A percentile compares a stretch with the other conserved stretches of the same genome.
Conservation (phyloP, 352 stramenopile genomes). For the Phytophthora capsici region DNA sequence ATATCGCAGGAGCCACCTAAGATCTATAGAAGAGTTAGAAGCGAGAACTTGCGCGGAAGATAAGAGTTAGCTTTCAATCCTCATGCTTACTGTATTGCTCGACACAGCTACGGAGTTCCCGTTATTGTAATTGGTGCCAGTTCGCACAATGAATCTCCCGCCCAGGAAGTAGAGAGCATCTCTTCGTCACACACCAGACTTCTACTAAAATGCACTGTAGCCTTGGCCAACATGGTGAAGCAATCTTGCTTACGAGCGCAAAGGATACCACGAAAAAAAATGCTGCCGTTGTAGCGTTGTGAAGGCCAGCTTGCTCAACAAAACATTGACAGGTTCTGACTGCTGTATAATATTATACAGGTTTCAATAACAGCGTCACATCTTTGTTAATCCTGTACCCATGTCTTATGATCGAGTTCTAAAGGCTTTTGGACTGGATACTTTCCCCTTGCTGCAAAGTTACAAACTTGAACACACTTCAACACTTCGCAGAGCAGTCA, state of each 20-base stretch:
- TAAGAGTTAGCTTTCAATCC: too few relatives aligned
- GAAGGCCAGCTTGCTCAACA: background rate
- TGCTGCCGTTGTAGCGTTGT: background rate
- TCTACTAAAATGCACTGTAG: too few relatives aligned
- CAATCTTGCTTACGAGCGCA: background rate
- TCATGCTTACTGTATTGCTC: too few relatives aligned
- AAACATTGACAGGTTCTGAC: conserved; percentile 14
- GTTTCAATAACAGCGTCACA: background rate
- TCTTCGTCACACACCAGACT: too few relatives aligned
- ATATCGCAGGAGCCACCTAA: too few relatives aligned
- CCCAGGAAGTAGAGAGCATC: too few relatives aligned
- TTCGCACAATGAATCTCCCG: too few relatives aligned
- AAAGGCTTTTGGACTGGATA: conserved; percentile 24
- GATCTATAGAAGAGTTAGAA: too few relatives aligned
- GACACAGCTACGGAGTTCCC: too few relatives aligned
- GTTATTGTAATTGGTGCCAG: too few relatives aligned
- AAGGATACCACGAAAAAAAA: too few relatives aligned
- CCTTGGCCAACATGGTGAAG: background rate
- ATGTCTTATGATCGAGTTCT: background rate
- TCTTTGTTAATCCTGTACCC: background rate
- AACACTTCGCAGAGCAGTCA: conserved; percentile 16
- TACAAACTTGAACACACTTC: conserved; percentile 8
- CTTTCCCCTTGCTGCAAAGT: conserved; percentile 11
- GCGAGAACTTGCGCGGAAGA: too few relatives aligned
- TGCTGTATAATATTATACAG: conserved; percentile 8